These are phyloP conservation scores for Cucurbitaria berberidis DNA, from an alignment of 2,329 filamentous ascomycete genomes.

Conservation along the genomic window DNA sequence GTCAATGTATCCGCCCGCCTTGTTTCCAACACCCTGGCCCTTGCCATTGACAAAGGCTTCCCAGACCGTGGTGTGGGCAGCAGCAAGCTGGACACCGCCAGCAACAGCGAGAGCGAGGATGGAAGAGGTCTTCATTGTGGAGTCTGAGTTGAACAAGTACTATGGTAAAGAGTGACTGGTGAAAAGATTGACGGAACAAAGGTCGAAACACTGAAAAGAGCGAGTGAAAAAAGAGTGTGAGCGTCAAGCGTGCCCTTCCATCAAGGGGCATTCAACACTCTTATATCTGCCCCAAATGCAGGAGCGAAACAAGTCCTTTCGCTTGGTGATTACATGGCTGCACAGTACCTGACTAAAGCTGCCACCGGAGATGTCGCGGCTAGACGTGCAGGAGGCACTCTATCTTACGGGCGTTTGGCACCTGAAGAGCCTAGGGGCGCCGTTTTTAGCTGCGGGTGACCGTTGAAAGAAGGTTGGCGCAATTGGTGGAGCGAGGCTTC, in stretches of 20 bases:
- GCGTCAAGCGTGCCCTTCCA: conserved; percentile 40
- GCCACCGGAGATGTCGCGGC: conserved; percentile 15
- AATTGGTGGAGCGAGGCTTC: conserved; percentile 2
- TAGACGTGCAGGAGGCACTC: conserved; percentile 21
- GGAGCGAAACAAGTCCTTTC: conserved; percentile 17
- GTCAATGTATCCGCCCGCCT: conserved; percentile 56
- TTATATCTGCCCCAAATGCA: conserved; percentile 29
- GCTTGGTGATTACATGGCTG: conserved; percentile 22
- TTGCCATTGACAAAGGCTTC: conserved; percentile 52
- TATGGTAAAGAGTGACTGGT: conserved; percentile 21
- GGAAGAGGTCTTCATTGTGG: conserved; percentile 44
- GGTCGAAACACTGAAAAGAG: conserved; percentile 25
- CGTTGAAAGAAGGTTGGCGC: conserved; percentile 18
- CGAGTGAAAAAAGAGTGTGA: conserved; percentile 29
- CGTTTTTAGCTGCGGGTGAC: conserved; percentile 23
- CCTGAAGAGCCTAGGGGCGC: conserved; percentile 17
- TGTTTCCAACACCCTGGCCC: conserved; percentile 43
- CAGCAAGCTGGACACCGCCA: conserved; percentile 32
- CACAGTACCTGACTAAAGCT: conserved; percentile 18
- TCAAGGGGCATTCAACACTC: conserved; percentile 4
- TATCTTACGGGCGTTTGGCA: conserved; percentile 17
- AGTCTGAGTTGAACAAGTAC: conserved; percentile 6
- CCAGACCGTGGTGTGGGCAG: conserved; percentile 46
- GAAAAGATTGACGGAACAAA: conserved; percentile 23
- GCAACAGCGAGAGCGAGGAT: conserved; percentile 39